These are phyloP conservation scores for Flueggea neowawraea DNA, from an alignment of 441 rosid genomes.

Conservation along the genomic window DNA sequence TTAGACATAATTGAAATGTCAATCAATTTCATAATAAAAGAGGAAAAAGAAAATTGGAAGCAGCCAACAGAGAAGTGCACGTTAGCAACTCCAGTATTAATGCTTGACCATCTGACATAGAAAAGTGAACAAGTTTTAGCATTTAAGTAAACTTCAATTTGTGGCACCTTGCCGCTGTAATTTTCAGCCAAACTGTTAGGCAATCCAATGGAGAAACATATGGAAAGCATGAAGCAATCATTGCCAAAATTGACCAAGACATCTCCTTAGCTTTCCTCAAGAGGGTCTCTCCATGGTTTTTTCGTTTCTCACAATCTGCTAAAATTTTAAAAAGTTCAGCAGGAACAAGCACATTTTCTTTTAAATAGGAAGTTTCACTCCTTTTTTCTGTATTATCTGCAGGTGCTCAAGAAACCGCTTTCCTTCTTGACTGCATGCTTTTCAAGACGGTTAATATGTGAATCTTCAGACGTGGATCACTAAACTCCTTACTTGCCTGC, in stretches of 20 bases:
- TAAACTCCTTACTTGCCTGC: slow-evolving; percentile 92
- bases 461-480: slow-evolving; percentile 85
- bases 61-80: neutral
- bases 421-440: slow-evolving; percentile 76
- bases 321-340: slow-evolving; percentile 86
- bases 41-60: slow-evolving; percentile 3
- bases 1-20: slow-evolving; percentile 9
- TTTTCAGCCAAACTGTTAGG: slow-evolving; percentile 97
- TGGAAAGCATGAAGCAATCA: slow-evolving; percentile 96
- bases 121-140: neutral
- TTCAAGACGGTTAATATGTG: slow-evolving; percentile 88
- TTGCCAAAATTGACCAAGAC: slow-evolving; percentile 97
- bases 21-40: neutral
- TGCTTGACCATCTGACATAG: slow-evolving; percentile 4
- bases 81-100: slow-evolving; percentile 1
- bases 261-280: slow-evolving; percentile 89
- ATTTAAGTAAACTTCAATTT: slow-evolving; percentile 9
- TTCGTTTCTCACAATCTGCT: slow-evolving; percentile 92
- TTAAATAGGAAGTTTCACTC: slow-evolving; percentile 41
- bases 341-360: slow-evolving; percentile 58
- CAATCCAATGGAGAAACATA: slow-evolving; percentile 88
- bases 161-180: slow-evolving; percentile 93
- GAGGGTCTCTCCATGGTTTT: slow-evolving; percentile 80
- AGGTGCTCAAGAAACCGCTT: slow-evolving; percentile 49
- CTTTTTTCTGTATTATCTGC: slow-evolving; percentile 43